Evolutionary conservation across 163 green algal genomes (phyloP), one percentile per base, ranked within the genome.

Genomic region (Scenedesmus sp.): DNA sequence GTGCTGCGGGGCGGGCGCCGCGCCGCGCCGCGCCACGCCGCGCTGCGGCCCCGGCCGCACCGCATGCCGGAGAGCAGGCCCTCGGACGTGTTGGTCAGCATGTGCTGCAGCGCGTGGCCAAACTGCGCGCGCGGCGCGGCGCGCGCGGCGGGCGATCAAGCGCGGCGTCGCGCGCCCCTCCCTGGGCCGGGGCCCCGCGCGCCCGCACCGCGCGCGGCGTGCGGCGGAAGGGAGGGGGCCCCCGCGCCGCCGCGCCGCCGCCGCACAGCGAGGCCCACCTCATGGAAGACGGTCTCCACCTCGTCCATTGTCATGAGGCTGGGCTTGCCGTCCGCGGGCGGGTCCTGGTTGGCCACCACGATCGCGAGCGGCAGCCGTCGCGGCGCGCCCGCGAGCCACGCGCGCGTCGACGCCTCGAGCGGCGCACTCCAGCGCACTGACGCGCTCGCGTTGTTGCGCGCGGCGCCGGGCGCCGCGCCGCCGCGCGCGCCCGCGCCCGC

Each of bases 281-380:
- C 69, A 57, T 77, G 69, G 54, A 77, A 77, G 24, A 77, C 5
- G 7, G 69, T 77, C 39, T 77, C 33, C 9, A 36, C 69, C 20
- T 77, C 36, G 56, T 48, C 39, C 24, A 77, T 22, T 2, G 69
- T 50, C 69, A 77, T 77, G n/a, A 77, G 26, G 33, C 69, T 77
- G 22, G 69, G 69, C 53, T 77, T 77, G 50, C 54, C 69, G 42
- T 45, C 69, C 57, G 36, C 69, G 5, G 69, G 69, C 1, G 53
- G 69, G 39, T 77, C 28, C 42, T 77, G 69, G 58, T 77, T 77
- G 1, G 69, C 24, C 33, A 77, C 69, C 33, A 77, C 34, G 15
- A 77, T 28, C 28, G 69, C 69, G 24, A 77, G 33, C 33, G 69
- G 69, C 53, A 77, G 15, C 69, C 67, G 69, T 53, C 44, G 39